These are phyloP conservation scores for Xylaria castorea DNA, from an alignment of 495 filamentous ascomycete genomes.

Conservation along the genomic window DNA sequence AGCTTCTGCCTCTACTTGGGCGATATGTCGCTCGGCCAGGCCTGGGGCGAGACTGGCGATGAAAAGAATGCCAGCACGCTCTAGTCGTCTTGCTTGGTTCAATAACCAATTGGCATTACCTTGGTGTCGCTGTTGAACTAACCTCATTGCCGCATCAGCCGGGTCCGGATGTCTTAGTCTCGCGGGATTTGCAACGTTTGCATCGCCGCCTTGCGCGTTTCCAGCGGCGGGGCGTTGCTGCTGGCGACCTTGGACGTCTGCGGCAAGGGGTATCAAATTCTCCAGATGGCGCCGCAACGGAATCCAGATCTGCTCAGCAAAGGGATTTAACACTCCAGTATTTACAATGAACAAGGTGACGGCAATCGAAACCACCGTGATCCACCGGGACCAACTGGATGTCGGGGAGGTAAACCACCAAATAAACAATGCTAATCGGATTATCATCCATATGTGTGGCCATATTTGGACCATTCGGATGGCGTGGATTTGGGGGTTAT, in stretches of 20 bases:
- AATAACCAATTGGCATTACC: constrained; percentile 59
- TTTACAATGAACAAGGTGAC: constrained; percentile 69
- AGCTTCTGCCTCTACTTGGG: constrained; percentile 69
- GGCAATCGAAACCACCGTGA: constrained; percentile 67
- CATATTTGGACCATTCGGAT: constrained; percentile 56
- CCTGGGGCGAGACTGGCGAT: constrained; percentile 85
- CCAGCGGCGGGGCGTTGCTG: constrained; percentile 15
- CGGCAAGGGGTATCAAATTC: constrained; percentile 65
- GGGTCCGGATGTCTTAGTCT: constrained; percentile 51
- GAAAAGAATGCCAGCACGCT: constrained; percentile 81
- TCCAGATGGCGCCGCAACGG: constrained; percentile 76
- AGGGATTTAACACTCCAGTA: constrained; percentile 64
- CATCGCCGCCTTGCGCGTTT: constrained; percentile 29
- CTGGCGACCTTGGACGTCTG: constrained; percentile 34
- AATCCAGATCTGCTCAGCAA: constrained; percentile 62
- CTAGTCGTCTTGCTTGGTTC: constrained; percentile 65
- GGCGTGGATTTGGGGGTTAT: constrained; percentile 53
- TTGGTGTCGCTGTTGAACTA: constrained; percentile 59
- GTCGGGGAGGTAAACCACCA: constrained; percentile 80
- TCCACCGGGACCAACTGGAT: constrained; percentile 69
- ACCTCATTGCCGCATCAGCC: constrained; percentile 58
- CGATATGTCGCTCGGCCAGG: constrained; percentile 82
- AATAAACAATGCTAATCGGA: constrained; percentile 76
- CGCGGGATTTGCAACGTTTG: constrained; percentile 25
- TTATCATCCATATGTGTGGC: constrained; percentile 76